These are phyloP conservation scores for Microcyclospora tardicrescens DNA, from an alignment of 2,329 filamentous ascomycete genomes.

Conservation along the genomic window DNA sequence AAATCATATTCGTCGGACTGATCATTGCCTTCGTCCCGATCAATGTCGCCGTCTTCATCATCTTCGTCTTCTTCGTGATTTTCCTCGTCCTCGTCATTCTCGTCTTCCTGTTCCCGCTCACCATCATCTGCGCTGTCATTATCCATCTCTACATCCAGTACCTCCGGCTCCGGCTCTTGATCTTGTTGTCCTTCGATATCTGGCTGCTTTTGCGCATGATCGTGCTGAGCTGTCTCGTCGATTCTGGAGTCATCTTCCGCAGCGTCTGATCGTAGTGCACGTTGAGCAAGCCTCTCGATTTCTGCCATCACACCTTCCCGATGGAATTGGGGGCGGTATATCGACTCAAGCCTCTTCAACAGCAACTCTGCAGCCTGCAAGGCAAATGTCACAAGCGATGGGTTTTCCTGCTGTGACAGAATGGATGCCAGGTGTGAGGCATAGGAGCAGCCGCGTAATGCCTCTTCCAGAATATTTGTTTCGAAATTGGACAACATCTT, in stretches of 20 bases:
- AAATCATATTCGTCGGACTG: slow-evolving; percentile 40
- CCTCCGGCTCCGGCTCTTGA: slow-evolving; percentile 27
- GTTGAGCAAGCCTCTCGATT: slow-evolving; percentile 64
- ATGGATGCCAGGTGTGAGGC: slow-evolving; percentile 93
- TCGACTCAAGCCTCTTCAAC: slow-evolving; percentile 65
- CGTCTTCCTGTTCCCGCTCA: slow-evolving; percentile 32
- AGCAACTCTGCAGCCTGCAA: slow-evolving; percentile 83
- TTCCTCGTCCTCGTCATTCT: slow-evolving; percentile 13
- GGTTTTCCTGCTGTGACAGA: slow-evolving; percentile 86
- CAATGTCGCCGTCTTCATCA: slow-evolving; percentile 37
- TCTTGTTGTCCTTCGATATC: slow-evolving; percentile 10
- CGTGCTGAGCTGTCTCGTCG: slow-evolving; percentile 5
- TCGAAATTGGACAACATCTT: slow-evolving; percentile 98
- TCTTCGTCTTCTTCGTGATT: slow-evolving; percentile 22
- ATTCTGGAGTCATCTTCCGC: slow-evolving; percentile 4
- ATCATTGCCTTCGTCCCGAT: slow-evolving; percentile 42
- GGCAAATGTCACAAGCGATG: slow-evolving; percentile 71
- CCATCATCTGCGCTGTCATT: slow-evolving; percentile 39
- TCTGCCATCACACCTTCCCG: slow-evolving; percentile 91
- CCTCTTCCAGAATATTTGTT: slow-evolving; percentile 67
- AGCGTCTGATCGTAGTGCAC: slow-evolving; percentile 13
- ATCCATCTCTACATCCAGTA: slow-evolving; percentile 21
- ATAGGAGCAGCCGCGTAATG: slow-evolving; percentile 78
- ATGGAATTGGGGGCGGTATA: slow-evolving; percentile 94
- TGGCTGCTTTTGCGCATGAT: slow-evolving; percentile 1